Conservation (phyloP, 176 grass and related monocot genomes). For the Carex pumila region DNA sequence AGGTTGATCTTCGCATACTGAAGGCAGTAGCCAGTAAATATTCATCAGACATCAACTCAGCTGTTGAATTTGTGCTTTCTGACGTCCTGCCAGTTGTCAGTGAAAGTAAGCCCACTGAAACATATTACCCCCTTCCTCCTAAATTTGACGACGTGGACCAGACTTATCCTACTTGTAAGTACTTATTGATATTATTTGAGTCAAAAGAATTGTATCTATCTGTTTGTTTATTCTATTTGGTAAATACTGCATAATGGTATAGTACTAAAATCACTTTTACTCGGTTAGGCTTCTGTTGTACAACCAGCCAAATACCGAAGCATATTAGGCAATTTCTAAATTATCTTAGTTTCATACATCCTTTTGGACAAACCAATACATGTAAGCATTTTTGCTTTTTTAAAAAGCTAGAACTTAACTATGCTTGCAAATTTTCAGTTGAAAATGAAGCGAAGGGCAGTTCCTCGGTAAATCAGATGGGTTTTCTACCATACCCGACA, state of each 20-base stretch:
- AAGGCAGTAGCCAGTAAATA: conserved; percentile 61
- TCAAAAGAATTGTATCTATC: neutral
- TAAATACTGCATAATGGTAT: neutral
- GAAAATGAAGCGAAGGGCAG: neutral
- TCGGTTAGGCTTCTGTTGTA: neutral
- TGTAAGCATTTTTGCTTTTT: neutral
- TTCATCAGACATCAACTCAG: conserved; percentile 47
- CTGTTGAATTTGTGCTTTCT: conserved; percentile 56
- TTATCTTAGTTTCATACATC: neutral
- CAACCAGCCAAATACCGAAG: neutral
- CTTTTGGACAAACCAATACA: neutral
- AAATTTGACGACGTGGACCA: conserved; percentile 23
- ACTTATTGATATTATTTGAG: neutral
- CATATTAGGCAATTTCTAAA: neutral
- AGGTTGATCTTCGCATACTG: conserved; percentile 68
- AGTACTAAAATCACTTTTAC: neutral
- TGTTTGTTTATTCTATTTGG: neutral
- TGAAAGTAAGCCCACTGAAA: conserved; percentile 30
- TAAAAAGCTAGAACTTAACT: neutral
- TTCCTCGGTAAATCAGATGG: neutral
- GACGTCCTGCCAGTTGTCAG: conserved; percentile 45
- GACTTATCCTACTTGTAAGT: conserved; percentile 32
- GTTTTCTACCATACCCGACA: conserved; percentile 8
- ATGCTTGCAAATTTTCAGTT: conserved; percentile 3
- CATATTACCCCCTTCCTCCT: conserved; percentile 24